Base-by-base conservation (phyloP, 345 rosid genomes). In the Salix dunnii region DNA sequence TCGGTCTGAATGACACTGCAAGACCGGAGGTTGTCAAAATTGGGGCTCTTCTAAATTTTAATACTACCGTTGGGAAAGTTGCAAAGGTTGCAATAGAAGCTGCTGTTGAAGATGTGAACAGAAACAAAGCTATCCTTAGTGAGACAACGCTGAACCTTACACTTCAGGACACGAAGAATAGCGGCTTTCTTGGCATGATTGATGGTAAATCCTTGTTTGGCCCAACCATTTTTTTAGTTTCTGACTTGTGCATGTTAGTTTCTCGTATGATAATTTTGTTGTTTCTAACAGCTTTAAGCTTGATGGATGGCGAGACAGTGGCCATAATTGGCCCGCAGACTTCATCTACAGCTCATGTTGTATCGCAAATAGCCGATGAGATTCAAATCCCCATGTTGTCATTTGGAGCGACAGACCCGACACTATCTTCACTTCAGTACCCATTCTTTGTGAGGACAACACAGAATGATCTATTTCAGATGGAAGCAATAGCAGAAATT, bases 61-160 rank as follows among this genome's bases (percentile, higher is more conserved):
- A 89, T 81, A 88, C 97, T 5, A 86, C 84, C 9, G 88, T 92
- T 25, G 97, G 97, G 55, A 85, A 87, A 76, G 90, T 86, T 76
- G 90, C 97, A 69, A 89, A 87, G 85, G 69, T 77, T 33, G 92
- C 97, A 3, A 86, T 91, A 9, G 84, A 82, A 68, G 87, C 87
- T 28, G 95, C 94, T 2, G 84, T 86, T 0, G 64, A 83, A 16
- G 97, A 87, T 78, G 85, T 92, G 64, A 92, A 91, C 61, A 81
- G 71, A 40, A 82, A 88, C 68, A 65, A 82, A 28, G 72, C 64
- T 17, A 71, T 91, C 79, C 92, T 92, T 38, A 83, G 68, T 67
- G 90, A 81, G 51, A 89, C 88, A 1, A 66, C 81, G 77, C 80
- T 92, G 77, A 71, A 55, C 61, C 75, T 91, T 77, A 2, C 71